phyloP scores from a whole-genome alignment of 73 alveolate genomes.

The Tetrahymena malaccensis region DNA sequence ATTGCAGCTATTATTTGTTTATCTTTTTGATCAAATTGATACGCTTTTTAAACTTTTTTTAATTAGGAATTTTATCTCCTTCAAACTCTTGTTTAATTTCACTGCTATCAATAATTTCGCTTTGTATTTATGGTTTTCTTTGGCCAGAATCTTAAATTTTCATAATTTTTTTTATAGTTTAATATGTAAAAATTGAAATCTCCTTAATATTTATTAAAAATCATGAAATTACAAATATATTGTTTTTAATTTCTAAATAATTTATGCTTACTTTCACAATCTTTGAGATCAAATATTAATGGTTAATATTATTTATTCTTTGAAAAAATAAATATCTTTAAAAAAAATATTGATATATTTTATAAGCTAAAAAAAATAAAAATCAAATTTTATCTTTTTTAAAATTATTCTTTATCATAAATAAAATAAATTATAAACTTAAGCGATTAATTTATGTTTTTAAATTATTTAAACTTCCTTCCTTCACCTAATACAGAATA shows the following conservation, averaged over 20 bases:
- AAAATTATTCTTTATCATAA: no score
- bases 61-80: not conserved
- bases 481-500: no score
- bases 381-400: no score
- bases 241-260: not conserved
- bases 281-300: not conserved
- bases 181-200: not conserved
- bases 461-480: no score
- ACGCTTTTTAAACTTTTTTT: not conserved
- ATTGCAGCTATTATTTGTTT: not conserved
- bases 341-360: no score
- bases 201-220: not conserved
- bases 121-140: not conserved
- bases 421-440: no score
- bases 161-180: not conserved
- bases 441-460: no score
- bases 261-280: not conserved
- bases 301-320: not conserved
- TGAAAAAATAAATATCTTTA: not conserved
- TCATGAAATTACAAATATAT: not conserved
- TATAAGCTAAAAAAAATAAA: no score
- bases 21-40: not conserved
- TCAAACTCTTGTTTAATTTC: not conserved
- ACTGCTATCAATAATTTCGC: not conserved
- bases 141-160: not conserved